Percentiles rank a stretch among this genome's conserved stretches.
Conservation (phyloP, 1,139 yeast genomes). For the Candida labiduridarum region DNA sequence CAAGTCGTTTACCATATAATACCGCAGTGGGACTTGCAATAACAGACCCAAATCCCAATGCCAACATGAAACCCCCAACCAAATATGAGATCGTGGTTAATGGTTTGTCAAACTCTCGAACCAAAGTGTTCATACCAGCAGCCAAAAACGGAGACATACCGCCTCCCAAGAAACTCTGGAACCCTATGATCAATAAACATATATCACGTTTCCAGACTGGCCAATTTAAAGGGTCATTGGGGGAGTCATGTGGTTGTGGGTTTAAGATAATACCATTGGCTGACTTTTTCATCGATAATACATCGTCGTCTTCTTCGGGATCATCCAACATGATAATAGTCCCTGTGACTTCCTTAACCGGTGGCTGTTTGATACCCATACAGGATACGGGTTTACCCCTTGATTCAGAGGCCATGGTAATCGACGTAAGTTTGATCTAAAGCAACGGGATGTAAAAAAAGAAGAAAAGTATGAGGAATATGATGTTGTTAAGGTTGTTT, state of each 20-base stretch:
- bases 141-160: slow-evolving; percentile 67
- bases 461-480: not conserved
- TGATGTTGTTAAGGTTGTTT: not conserved
- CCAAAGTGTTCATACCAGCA: slow-evolving; percentile 51
- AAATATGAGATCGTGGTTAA: slow-evolving; percentile 50
- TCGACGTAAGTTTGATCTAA: not conserved
- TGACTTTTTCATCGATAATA: slow-evolving; percentile 41
- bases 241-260: slow-evolving; percentile 77
- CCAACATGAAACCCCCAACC: slow-evolving; percentile 63
- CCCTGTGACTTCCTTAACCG: slow-evolving; percentile 46
- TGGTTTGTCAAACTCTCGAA: slow-evolving; percentile 45
- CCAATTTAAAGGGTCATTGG: slow-evolving; percentile 80
- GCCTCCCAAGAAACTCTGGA: slow-evolving; percentile 62
- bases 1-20: slow-evolving; percentile 61
- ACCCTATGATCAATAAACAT: slow-evolving; percentile 55
- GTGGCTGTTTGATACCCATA: slow-evolving; percentile 47
- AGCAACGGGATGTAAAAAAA: not conserved
- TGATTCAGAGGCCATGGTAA: not conserved
- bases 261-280: slow-evolving; percentile 57
- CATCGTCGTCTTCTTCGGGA: slow-evolving; percentile 18
- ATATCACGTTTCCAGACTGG: slow-evolving; percentile 61
- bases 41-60: slow-evolving; percentile 60
- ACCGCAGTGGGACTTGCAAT: slow-evolving; percentile 61
- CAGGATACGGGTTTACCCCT: slow-evolving; percentile 4
- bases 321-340: slow-evolving; percentile 44